Conservation (phyloP, 139 green algal species). For the Tetradesmus obliquus region DNA sequence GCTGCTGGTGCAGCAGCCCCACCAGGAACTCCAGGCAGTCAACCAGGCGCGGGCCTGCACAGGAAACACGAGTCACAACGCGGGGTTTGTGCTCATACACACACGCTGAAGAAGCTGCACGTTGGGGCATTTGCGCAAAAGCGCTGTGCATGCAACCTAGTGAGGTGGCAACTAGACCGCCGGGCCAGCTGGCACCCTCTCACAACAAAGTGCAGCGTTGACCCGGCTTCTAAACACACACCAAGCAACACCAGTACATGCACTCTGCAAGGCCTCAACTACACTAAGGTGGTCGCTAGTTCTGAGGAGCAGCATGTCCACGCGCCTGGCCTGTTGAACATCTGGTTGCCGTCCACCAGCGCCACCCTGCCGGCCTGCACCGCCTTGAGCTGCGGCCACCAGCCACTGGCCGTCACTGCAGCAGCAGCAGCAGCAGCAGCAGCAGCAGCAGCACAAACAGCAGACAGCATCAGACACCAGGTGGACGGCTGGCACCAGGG, state of each 20-base stretch:
- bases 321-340: constrained; percentile 86
- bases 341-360: constrained; percentile 87
- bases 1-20: constrained; percentile 72
- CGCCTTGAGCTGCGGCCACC: constrained; percentile 71
- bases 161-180: no score
- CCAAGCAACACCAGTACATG: no score
- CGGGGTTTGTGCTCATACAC: constrained; percentile 70
- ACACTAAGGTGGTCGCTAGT: no score
- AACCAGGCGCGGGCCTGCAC: constrained; percentile 81
- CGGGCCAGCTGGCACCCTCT: neutral
- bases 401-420: constrained; percentile 41
- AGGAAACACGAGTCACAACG: no score
- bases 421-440: neutral
- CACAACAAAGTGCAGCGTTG: neutral
- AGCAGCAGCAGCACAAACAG: neutral
- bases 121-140: neutral
- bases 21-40: constrained; percentile 90
- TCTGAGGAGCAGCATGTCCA: constrained; percentile 14
- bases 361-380: constrained; percentile 77
- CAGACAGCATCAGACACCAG: no score
- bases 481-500: no score
- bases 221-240: no score
- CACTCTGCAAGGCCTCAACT: neutral
- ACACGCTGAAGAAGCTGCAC: neutral
- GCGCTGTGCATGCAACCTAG: no score